Evolutionary conservation across 345 rosid species (phyloP).

Genomic region (Syzygium oleosum): DNA sequence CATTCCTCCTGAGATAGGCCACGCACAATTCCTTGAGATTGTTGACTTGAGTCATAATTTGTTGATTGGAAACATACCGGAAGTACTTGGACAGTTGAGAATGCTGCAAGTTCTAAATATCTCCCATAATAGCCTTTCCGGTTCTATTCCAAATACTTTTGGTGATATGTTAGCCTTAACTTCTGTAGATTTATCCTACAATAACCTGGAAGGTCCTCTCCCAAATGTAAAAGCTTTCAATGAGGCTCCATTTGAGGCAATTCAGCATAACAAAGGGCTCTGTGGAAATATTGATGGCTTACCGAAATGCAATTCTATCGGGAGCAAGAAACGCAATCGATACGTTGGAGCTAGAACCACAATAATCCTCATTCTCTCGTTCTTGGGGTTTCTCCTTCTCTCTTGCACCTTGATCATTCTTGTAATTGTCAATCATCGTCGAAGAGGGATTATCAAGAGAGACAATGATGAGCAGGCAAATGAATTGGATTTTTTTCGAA

Average conservation of each 20-base stretch:
- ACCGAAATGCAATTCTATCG: background rate
- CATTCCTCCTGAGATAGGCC: background rate
- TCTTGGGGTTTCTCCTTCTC: background rate
- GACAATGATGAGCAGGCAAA: accelerated
- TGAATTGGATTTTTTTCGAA: background rate
- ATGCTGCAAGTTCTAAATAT: background rate
- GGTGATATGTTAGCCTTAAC: background rate
- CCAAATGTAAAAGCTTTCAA: background rate
- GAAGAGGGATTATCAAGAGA: background rate
- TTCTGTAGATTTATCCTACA: background rate
- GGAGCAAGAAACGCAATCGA: background rate
- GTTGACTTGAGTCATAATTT: background rate
- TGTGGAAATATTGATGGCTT: background rate
- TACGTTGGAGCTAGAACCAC: accelerated
- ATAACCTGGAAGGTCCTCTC: background rate
- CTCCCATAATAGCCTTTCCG: accelerated
- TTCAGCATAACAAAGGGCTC: accelerated
- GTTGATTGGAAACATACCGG: accelerated
- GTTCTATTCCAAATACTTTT: background rate
- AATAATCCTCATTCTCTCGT: accelerated
- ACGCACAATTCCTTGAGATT: background rate
- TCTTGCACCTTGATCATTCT: accelerated
- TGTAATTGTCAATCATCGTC: background rate
- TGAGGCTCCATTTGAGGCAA: background rate
- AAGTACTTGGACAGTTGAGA: accelerated